phyloP scores from a whole-genome alignment of 225 moss, liverwort and hornwort genomes.

The Antitrichia curtipendula region DNA sequence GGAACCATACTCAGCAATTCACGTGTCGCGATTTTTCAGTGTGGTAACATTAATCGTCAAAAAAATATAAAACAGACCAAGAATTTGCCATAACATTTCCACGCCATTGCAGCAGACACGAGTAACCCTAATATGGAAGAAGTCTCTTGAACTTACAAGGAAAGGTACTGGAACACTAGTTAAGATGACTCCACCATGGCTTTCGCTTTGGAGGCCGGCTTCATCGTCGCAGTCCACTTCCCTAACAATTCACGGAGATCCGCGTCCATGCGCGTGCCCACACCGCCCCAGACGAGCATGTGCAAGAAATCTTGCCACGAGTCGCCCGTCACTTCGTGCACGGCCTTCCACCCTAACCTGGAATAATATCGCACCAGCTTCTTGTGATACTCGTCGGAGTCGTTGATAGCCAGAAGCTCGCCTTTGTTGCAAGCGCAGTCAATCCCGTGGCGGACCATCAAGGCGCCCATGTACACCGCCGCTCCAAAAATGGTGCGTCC shows the following conservation, averaged over 20 bases:
- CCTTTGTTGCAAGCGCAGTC: conserved; percentile 60
- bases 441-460: conserved; percentile 67
- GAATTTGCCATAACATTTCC: not conserved
- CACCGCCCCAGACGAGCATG: conserved; percentile 86
- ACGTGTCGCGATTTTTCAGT: too few species aligned
- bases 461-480: conserved; percentile 74
- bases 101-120: not conserved
- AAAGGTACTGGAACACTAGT: not conserved
- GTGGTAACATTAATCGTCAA: not conserved
- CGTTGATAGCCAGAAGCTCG: conserved; percentile 85
- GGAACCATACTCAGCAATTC: not conserved
- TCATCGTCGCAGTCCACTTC: conserved; percentile 58
- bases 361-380: conserved; percentile 79
- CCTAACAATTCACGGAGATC: conserved; percentile 54
- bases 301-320: conserved; percentile 38
- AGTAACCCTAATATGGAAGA: not conserved
- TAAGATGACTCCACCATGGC: conserved; percentile 7
- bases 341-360: conserved; percentile 57
- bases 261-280: conserved; percentile 94
- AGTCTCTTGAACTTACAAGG: not conserved
- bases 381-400: conserved; percentile 47
- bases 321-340: conserved; percentile 57
- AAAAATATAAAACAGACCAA: not conserved
- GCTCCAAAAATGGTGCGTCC: conserved; percentile 57
- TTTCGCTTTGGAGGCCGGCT: conserved; percentile 16